Evolutionary conservation across 805 yeast genomes (phyloP).

Genomic region (Wickerhamiella cacticola): DNA sequence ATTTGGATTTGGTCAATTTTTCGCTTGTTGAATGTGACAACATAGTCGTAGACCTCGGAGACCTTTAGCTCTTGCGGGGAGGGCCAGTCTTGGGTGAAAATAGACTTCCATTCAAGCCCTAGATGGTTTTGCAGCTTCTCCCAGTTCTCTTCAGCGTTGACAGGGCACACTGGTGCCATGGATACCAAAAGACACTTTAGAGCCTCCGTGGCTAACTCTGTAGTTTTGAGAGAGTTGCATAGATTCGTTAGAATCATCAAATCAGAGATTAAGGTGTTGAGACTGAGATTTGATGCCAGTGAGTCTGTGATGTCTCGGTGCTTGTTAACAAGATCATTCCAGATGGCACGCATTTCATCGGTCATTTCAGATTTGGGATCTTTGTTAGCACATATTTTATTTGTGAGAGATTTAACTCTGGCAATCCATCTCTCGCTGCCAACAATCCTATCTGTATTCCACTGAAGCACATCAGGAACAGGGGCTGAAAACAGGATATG

Average conservation of each 20-base stretch:
- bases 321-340: conserved; percentile 43
- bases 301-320: conserved; percentile 45
- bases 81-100: conserved; percentile 62
- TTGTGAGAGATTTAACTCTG: conserved; percentile 34
- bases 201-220: conserved; percentile 28
- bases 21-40: conserved; percentile 65
- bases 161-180: conserved; percentile 73
- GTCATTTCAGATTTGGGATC: conserved; percentile 16
- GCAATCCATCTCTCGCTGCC: conserved; percentile 84
- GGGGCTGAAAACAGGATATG: conserved; percentile 91
- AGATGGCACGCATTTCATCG: conserved; percentile 41
- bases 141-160: conserved; percentile 73
- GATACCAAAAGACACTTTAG: conserved; percentile 42
- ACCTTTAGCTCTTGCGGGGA: conserved; percentile 30
- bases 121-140: conserved; percentile 33
- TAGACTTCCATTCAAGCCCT: conserved; percentile 19
- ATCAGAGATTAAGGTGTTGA: conserved; percentile 82
- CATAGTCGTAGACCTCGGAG: conserved; percentile 35
- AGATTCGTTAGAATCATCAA: conserved; percentile 67
- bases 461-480: conserved; percentile 60
- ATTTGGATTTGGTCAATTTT: conserved; percentile 17
- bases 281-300: conserved; percentile 43
- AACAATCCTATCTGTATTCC: conserved; percentile 81
- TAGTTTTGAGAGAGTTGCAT: conserved; percentile 30
- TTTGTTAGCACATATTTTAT: conserved; percentile 3